Base-by-base conservation (phyloP, 345 rosid species). In the Microthlaspi erraticum region DNA sequence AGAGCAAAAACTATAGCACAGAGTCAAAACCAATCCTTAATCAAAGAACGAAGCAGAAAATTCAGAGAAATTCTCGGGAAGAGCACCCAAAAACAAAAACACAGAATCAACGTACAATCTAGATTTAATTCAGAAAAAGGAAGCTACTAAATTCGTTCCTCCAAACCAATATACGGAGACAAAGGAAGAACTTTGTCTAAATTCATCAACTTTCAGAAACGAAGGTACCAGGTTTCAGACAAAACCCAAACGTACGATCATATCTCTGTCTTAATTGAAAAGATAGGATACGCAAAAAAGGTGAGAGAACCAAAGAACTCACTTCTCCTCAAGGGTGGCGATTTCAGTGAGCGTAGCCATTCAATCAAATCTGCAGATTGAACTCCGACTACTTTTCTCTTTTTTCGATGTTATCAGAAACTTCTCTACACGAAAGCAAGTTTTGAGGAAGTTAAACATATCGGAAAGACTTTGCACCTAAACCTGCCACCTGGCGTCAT, bases 311-410 rank as follows among this genome's bases (percentile, higher is more conserved):
- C 3, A 2, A 51, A 11, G 56, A 36, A 63, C 71, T 70, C 34
- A 76, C 79, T 70, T 76, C 56, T 70, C 49, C 14, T 70, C 61
- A 2, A 76, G 71, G 49, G 55, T 49, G 5, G 62, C 61, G 26
- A 76, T 70, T 26, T 56, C 71, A 56, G 71, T 70, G 34, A 64
- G 26, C 54, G 52, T 48, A 55, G 66, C 74, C 70, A 69, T 75
- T 69, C 17, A 56, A 76, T 41, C 51, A 74, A 67, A 66, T 33
- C 78, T 51, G 0, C 10, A 33, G 49, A 36, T 42, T 42, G 52
- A 42, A 37, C 11, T 23, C 61, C 37, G 53, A 66, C 18, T 23
- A 14, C 50, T 14, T 6, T 32, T 8, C 29, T 18, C 7, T 11
- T 6, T 26, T 32, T 36, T 46, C 49, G 64, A 53, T 60, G 64